Base-by-base conservation (phyloP, 495 filamentous ascomycete genomes). In the Talaromyces stipitatus region DNA sequence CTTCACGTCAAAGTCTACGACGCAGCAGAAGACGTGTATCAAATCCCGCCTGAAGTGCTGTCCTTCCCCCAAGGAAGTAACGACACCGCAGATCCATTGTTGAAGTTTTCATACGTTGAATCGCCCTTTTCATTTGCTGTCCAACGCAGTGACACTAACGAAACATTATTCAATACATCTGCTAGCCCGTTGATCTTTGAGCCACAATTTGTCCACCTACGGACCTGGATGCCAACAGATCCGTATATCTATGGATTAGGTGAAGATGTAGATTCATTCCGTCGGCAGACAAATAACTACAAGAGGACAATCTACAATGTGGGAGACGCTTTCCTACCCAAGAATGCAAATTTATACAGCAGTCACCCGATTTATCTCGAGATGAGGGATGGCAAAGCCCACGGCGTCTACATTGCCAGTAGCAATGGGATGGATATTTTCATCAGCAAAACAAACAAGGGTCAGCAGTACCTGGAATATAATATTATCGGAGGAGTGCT, bases 1-100 rank as follows among this genome's bases (percentile, higher is more conserved):
- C 82, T 95, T 10, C 90, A 94, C 68, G 86, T 95, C 59, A 84
- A 88, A 65, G 92, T 96, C 57, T 82, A 87, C 57, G 90, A 95
- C 69, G 73, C 81, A 16, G 82, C 78, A 16, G 82, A 89, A 52
- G 74, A 82, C 45, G 76, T 88, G 16, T 96, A 92, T 61, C 87
- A 94, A 67, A 82, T 96, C 20, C 89, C 90, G 11, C 79, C 85
- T 18, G 80, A 77, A 3, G 84, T 90, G 14, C 67, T 96, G 12
- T 78, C 86, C 12, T 82, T 88, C 1, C 87, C 89, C 0, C 56
- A 58, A 5, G 53, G 58, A 28, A 57, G 61, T 41, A 60, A 63
- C n/a, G 56, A 64, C 24, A 66, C 68, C n/a, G 24, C 18, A 11
- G 32, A 43, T 50, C 11, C 47, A 60, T 75, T 78, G 54, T 60